Percentiles rank a stretch among this genome's conserved stretches.
Evolutionary conservation across 805 yeast species (phyloP).

Genomic region (Ogataea thermomethanolica): DNA sequence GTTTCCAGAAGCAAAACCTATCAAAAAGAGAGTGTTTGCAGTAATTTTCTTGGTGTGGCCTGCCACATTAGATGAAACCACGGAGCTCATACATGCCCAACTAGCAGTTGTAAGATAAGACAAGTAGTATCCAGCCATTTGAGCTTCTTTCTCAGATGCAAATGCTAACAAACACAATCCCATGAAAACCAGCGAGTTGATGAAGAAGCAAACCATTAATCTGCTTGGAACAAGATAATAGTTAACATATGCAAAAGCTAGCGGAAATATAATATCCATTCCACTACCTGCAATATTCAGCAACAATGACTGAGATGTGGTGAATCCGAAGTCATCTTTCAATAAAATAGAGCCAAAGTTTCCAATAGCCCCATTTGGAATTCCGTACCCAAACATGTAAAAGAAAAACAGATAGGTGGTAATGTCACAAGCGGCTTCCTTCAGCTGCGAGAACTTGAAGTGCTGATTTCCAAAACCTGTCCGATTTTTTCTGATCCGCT

Average conservation of each 20-base stretch:
- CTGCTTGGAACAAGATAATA: conserved; percentile 24
- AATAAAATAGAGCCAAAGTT: conserved; percentile 44
- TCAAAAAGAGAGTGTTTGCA: conserved; percentile 41
- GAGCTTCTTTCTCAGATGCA: conserved; percentile 24
- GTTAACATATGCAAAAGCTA: conserved; percentile 30
- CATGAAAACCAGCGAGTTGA: conserved; percentile 22
- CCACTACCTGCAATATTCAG: conserved; percentile 36
- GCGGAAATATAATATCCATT: conserved; percentile 30
- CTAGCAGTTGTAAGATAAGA: conserved; percentile 24
- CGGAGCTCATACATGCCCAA: conserved; percentile 29
- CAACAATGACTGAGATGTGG: conserved; percentile 29
- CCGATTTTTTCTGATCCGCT: conserved; percentile 54
- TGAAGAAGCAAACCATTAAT: conserved; percentile 22
- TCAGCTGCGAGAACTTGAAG: conserved; percentile 51
- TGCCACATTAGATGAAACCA: conserved; percentile 46
- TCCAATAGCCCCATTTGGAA: conserved; percentile 55
- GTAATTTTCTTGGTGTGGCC: conserved; percentile 57
- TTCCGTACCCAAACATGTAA: conserved; percentile 40
- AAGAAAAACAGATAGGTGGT: conserved; percentile 48
- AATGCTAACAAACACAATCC: conserved; percentile 35
- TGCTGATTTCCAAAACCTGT: conserved; percentile 57
- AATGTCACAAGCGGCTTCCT: conserved; percentile 48
- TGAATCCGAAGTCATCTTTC: conserved; percentile 28
- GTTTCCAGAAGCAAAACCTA: conserved; percentile 42
- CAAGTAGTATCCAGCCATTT: conserved; percentile 24